phyloP scores from a whole-genome alignment of 1,284 basidiomycete species.

The Pholiota adiposa region DNA sequence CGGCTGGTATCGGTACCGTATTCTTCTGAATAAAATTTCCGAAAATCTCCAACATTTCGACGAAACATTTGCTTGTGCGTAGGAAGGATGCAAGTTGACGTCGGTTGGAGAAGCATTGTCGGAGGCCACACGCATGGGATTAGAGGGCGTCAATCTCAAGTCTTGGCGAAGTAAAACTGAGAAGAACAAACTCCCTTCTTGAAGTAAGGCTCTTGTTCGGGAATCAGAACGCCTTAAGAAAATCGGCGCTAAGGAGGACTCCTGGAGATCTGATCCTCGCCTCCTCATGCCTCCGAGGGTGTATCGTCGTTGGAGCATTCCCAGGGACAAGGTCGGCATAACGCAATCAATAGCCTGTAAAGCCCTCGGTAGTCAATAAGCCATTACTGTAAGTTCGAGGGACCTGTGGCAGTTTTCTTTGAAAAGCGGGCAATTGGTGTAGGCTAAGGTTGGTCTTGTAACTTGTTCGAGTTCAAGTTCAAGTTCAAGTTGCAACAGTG shows the following conservation, averaged over 20 bases:
- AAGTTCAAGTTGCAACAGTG: too few relatives aligned
- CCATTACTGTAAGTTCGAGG: neutral
- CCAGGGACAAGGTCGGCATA: neutral
- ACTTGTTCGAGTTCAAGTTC: too few relatives aligned
- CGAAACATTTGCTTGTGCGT: too few relatives aligned
- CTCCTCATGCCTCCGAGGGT: neutral
- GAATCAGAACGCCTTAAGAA: neutral
- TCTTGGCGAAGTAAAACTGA: conserved; percentile 3
- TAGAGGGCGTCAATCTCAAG: neutral
- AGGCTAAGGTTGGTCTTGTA: too few relatives aligned
- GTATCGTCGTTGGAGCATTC: neutral
- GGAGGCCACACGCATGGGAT: neutral
- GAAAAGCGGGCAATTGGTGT: too few relatives aligned
- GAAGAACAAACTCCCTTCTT: neutral
- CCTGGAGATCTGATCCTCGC: conserved; percentile 1
- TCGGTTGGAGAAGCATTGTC: neutral
- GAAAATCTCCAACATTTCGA: too few relatives aligned
- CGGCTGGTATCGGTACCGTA: too few relatives aligned
- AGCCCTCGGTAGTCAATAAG: neutral
- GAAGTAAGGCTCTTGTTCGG: neutral
- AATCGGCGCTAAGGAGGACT: neutral
- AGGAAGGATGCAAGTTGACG: neutral
- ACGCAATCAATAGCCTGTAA: neutral
- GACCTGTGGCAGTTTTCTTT: too few relatives aligned
- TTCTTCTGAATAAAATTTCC: too few relatives aligned